Conservation (phyloP, 306 rosid genomes). For the Malus sylvestris region DNA sequence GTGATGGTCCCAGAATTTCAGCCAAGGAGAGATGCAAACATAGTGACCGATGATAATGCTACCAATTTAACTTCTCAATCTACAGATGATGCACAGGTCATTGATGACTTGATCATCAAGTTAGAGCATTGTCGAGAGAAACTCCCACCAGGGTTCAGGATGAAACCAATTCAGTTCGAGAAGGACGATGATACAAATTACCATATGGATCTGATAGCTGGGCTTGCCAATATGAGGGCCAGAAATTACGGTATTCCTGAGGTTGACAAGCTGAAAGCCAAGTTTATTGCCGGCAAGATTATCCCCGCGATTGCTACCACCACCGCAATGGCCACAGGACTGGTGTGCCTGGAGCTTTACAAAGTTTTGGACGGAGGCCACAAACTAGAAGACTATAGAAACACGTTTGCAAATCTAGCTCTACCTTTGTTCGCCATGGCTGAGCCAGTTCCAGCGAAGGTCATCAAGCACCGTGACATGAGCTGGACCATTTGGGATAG, state of each 20-base stretch:
- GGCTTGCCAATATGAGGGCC: constrained; percentile 99
- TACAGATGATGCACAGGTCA: constrained; percentile 74
- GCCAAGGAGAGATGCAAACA: constrained; percentile 77
- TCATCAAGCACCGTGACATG: constrained; percentile 62
- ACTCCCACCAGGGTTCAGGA: constrained; percentile 63
- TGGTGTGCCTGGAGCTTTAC: constrained; percentile 89
- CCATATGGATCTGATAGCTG: constrained; percentile 93
- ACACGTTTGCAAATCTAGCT: constrained; percentile 86
- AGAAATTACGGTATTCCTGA: constrained; percentile 89
- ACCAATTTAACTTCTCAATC: constrained; percentile 67
- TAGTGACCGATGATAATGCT: constrained; percentile 90
- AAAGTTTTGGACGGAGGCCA: constrained; percentile 76
- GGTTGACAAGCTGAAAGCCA: constrained; percentile 96
- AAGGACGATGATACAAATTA: constrained; percentile 97
- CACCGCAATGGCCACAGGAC: constrained; percentile 95
- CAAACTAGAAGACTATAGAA: constrained; percentile 78
- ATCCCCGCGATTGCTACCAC: constrained; percentile 97
- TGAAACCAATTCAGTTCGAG: constrained; percentile 95
- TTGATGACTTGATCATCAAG: constrained; percentile 56
- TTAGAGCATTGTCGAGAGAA: constrained; percentile 50
- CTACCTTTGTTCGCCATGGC: constrained; percentile 87
- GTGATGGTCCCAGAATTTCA: constrained; percentile 76
- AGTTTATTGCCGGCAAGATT: constrained; percentile 91
- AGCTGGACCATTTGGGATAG: constrained; percentile 99
- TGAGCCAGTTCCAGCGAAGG: constrained; percentile 88